Base-by-base conservation (phyloP, 371 early-diverging fungal species). In the Apophysomyces variabilis region DNA sequence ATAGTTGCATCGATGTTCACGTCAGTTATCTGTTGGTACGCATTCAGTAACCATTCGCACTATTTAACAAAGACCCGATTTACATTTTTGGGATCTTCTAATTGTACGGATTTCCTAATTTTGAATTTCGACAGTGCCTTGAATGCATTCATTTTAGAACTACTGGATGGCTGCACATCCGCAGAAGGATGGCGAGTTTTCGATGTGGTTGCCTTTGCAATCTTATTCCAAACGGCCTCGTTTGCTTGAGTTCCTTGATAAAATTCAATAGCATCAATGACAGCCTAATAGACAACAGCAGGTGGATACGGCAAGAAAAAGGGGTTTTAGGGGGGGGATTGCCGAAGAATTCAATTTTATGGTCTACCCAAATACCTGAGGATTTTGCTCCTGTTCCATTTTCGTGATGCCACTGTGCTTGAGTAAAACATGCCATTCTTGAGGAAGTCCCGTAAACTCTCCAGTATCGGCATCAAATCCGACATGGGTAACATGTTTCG, bases 401-500 rank as follows among this genome's bases (percentile, higher is more conserved):
- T 93, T 92, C 46, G 97, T 89, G 70, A 98, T 97, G 41, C 98
- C 97, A 39, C 97, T 92, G 66, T 94, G 91, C 66, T 89, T 85
- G 16, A 98, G 83, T 69, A 98, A 78, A 38, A 85, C 78, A 58
- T 94, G 90, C 99, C 99, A 98, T 73, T 95, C 94, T 62, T 89
- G 87, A 21, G 99, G 98, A 62, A 98, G 76, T 7, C 99, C 98
- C 41, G 93, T 93, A 66, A 95, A 95, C 75, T 93, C 94, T 64
- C 95, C 95, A 26, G 96, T 93, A 54, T 93, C 86, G 36, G 90
- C 79, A 78, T 95, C 90, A 76, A 92, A 94, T 4, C 96, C 96
- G 58, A 95, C 95, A 75, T 96, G 99, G 4, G 96, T 96, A 64
- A 97, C 80, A 78, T 98, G 99, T 26, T 95, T 90, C 12, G 97